phyloP scores from a whole-genome alignment of 805 yeast genomes.

The Schwanniomyces vanrijiae region DNA sequence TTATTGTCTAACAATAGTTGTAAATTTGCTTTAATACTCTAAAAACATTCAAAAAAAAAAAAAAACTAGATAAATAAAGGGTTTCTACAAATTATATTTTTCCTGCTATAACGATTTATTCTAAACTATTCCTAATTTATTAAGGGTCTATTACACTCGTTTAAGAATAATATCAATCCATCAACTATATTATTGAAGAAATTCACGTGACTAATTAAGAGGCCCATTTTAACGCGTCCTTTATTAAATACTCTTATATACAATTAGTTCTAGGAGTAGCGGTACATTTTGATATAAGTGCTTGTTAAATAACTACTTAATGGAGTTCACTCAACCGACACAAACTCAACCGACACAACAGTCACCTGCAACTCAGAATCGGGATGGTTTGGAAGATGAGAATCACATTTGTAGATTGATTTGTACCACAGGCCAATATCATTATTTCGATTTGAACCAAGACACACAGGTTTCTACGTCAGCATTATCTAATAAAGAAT shows the following conservation, averaged over 20 bases:
- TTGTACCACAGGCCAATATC: slow-evolving; percentile 59
- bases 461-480: slow-evolving; percentile 21
- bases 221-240: neutral
- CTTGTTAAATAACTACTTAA: slow-evolving; percentile 2
- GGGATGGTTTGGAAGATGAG: slow-evolving; percentile 21
- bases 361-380: slow-evolving; percentile 31
- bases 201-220: neutral
- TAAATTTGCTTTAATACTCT: too few relatives aligned
- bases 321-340: slow-evolving; percentile 28
- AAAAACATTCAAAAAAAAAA: too few relatives aligned
- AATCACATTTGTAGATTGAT: slow-evolving; percentile 53
- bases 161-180: too few relatives aligned
- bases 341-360: slow-evolving; percentile 41
- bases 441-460: slow-evolving; percentile 44
- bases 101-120: too few relatives aligned
- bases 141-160: too few relatives aligned
- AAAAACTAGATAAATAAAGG: too few relatives aligned
- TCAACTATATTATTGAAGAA: neutral
- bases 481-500: slow-evolving; percentile 33
- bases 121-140: too few relatives aligned
- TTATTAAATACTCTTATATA: neutral
- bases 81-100: too few relatives aligned
- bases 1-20: too few relatives aligned
- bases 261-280: neutral
- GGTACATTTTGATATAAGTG: neutral